Percentiles rank a stretch among this genome's conserved stretches.
Conservation (phyloP, 2,329 filamentous ascomycete species). For the Sclerotinia subarctica region DNA sequence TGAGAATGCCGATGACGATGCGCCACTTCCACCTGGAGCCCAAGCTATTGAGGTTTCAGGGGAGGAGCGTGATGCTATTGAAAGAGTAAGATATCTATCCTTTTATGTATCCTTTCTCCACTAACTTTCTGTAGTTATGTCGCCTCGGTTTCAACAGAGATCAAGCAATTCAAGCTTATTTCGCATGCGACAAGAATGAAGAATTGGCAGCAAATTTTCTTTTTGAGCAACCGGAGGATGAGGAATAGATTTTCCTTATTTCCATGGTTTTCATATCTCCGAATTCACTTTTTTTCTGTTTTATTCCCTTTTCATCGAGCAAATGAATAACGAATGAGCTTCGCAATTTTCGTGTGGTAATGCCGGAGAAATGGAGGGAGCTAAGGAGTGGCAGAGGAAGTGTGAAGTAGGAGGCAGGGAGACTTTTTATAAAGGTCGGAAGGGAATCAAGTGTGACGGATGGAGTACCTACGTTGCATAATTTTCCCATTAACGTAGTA, state of each 20-base stretch:
- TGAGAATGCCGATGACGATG: constrained; percentile 83
- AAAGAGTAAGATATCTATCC: constrained; percentile 64
- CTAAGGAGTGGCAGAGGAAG: neutral
- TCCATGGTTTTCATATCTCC: constrained; percentile 21
- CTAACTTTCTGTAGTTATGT: constrained; percentile 61
- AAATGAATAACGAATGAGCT: constrained; percentile 11
- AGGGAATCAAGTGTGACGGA: neutral
- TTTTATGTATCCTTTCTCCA: constrained; percentile 12
- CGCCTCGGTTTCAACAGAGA: constrained; percentile 90
- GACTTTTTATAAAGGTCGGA: neutral
- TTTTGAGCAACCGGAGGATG: constrained; percentile 93
- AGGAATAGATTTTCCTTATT: constrained; percentile 45
- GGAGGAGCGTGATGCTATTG: constrained; percentile 95
- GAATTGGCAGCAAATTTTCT: constrained; percentile 97
- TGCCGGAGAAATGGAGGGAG: constrained; percentile 2
- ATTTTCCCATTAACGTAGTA: neutral
- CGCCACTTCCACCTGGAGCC: constrained; percentile 79
- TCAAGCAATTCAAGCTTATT: constrained; percentile 95
- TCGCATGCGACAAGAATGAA: constrained; percentile 99
- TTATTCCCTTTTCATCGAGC: constrained; percentile 9
- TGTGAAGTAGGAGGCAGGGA: constrained; percentile 8
- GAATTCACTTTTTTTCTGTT: constrained; percentile 4
- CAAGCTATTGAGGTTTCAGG: constrained; percentile 90
- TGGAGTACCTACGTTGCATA: neutral
- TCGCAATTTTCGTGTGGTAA: constrained; percentile 14